Conservation (phyloP, 1,284 basidiomycete species). For the Puccinia hordei region DNA sequence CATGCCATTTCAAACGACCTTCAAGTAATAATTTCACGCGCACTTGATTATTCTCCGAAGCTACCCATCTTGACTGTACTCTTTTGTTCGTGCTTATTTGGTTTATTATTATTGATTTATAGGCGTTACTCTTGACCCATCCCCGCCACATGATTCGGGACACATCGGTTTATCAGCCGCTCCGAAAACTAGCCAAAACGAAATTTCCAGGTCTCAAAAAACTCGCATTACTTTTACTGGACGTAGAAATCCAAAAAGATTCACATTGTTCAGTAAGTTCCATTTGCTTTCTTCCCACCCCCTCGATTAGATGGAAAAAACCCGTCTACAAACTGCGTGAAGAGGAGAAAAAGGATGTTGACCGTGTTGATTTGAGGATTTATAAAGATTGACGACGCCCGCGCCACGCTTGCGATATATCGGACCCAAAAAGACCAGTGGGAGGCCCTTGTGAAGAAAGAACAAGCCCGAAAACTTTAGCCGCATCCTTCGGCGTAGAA, state of each 20-base stretch:
- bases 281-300: not conserved
- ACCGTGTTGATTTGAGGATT: not conserved
- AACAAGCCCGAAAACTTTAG: conserved; percentile 12
- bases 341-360: not conserved
- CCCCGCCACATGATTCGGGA: conserved; percentile 77
- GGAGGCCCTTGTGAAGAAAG: conserved; percentile 64
- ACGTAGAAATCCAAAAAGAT: conserved; percentile 79
- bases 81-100: not conserved
- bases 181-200: conserved; percentile 65
- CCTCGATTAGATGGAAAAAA: conserved; percentile 54
- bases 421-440: conserved; percentile 81
- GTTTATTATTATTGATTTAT: conserved; percentile 22
- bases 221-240: conserved; percentile 79
- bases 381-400: conserved; percentile 79
- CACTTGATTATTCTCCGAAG: not conserved
- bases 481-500: not conserved
- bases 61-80: too few species aligned
- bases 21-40: conserved; percentile 66
- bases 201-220: conserved; percentile 75
- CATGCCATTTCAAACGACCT: conserved; percentile 92
- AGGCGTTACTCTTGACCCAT: conserved; percentile 88
- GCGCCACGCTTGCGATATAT: conserved; percentile 94
- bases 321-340: conserved; percentile 52
- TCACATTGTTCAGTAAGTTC: conserved; percentile 78
- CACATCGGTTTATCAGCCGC: conserved; percentile 69